Base-by-base conservation (phyloP, 257 asterid species). In the Capsicum baccatum region DNA sequence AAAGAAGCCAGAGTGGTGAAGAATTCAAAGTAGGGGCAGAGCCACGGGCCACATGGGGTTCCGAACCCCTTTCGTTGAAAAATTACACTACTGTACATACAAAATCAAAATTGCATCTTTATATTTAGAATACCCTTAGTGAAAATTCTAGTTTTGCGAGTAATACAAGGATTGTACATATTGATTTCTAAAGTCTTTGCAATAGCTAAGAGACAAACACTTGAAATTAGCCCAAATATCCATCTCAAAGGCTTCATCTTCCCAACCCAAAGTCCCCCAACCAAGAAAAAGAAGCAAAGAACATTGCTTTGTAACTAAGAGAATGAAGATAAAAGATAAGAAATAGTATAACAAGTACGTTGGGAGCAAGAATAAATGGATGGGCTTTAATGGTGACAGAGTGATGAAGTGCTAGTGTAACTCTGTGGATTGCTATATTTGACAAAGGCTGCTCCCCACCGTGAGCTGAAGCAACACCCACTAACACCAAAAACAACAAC, bases 361-460 rank as follows among this genome's bases (percentile, higher is more conserved):
- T 86, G 82, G 88, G 76, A 26, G 97, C 99, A 79, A 94, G 98
- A 87, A 92, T 83, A 81, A 15, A 9, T 71, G 98, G 99, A 33
- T 85, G 80, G 14, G 92, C 97, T 90, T 88, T 89, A 85, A 96
- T 84, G 87, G 94, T 85, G 83, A 92, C 90, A 5, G 94, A 92
- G 67, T 86, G 83, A 48, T 79, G 82, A 15, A 93, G 89, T 85
- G 96, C 89, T 54, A 90, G 50, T 57, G 86, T 86, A 74, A 92
- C 86, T 79, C 84, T 93, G 60, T 89, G 92, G 76, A 96, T 89
- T 44, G 96, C 95, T n/a, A 96, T 93, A 44, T 91, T 90, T 9
- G 99, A 89, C 59, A 96, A 79, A 55, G 98, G 97, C 84, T 96
- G 99, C 52, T 93, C 97, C 15, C 93, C 98, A 9, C 59, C 17